Conservation (phyloP, 768 basidiomycete genomes). For the Amanita rubescens region DNA sequence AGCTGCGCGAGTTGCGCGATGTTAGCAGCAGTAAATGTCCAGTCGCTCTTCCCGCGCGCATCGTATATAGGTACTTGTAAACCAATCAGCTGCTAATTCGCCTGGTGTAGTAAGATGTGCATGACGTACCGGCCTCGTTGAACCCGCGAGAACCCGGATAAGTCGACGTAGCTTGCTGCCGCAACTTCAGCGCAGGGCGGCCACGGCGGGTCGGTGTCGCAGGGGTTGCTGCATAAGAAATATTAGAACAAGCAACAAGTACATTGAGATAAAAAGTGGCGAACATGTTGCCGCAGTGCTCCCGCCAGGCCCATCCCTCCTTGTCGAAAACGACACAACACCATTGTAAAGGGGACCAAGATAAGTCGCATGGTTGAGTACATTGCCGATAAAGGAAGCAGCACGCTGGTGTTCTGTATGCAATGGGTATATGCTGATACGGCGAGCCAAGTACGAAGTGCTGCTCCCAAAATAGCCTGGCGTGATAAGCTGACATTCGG, state of each 20-base stretch:
- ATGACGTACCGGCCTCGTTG: background rate
- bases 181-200: background rate
- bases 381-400: background rate
- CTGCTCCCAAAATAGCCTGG: background rate
- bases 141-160: background rate
- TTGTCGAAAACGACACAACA: background rate
- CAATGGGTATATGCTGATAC: background rate
- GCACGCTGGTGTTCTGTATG: background rate
- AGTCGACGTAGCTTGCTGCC: background rate
- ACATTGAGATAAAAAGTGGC: too few species aligned
- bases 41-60: background rate
- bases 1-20: background rate
- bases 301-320: too few species aligned
- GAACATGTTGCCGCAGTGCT: background rate
- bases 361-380: background rate
- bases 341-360: background rate
- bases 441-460: background rate
- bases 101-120: background rate
- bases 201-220: background rate
- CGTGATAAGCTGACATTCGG: background rate
- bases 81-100: background rate
- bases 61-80: background rate
- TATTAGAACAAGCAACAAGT: too few species aligned
- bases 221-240: too few species aligned
- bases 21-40: background rate